Evolutionary conservation across 163 green algal genomes (phyloP).

Genomic region (Chloroidium sp.): DNA sequence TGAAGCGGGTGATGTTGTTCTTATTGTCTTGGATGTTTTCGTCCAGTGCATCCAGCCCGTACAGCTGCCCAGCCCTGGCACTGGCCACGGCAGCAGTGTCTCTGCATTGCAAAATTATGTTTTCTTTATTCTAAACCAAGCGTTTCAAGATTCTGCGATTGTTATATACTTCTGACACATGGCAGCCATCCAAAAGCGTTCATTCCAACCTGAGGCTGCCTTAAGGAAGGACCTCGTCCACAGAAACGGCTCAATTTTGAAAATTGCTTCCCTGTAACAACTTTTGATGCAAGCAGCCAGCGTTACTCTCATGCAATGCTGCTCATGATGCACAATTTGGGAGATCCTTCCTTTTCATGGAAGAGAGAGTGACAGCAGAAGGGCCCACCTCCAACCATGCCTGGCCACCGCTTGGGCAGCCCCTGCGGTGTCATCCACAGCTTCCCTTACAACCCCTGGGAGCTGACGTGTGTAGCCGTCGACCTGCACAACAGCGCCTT

Average conservation of each 20-base stretch:
- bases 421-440: conserved; percentile 90
- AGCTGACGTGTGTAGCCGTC: conserved; percentile 71
- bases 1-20: conserved; percentile 94
- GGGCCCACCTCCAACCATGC: conserved; percentile 20
- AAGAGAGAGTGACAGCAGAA: neutral
- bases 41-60: conserved; percentile 86
- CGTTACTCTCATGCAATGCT: neutral
- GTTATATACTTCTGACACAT: no score
- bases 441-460: conserved; percentile 60
- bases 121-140: no score
- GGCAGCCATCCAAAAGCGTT: no score
- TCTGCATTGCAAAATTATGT: conserved; percentile 3
- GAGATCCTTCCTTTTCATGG: neutral
- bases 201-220: no score
- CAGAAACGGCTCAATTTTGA: no score
- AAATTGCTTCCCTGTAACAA: no score
- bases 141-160: no score
- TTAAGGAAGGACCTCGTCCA: no score
- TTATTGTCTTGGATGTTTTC: conserved; percentile 73
- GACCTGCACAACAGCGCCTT: conserved; percentile 58
- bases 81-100: conserved; percentile 79
- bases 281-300: no score
- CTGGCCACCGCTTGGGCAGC: conserved; percentile 50
- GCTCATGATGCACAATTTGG: neutral
- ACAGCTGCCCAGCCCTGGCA: conserved; percentile 81